phyloP scores from a whole-genome alignment of 2,329 filamentous ascomycete genomes.

The Phaeosphaeria sp. region DNA sequence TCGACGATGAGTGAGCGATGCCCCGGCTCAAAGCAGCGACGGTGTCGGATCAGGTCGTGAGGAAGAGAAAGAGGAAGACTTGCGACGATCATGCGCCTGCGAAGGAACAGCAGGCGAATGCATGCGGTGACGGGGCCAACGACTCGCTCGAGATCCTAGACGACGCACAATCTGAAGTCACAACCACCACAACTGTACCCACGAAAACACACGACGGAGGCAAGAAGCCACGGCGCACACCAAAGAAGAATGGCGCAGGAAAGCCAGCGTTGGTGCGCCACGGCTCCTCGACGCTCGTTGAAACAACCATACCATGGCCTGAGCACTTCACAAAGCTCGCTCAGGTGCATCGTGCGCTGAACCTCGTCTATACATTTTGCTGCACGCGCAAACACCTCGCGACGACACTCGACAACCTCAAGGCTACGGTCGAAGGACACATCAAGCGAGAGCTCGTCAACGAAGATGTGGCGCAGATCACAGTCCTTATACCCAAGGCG shows the following conservation, averaged over 20 bases:
- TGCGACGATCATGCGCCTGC: constrained; percentile 28
- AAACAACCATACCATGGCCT: constrained; percentile 72
- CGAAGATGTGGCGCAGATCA: constrained; percentile 83
- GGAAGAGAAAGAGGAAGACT: constrained; percentile 52
- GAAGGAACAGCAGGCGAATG: constrained; percentile 2
- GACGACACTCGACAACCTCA: constrained; percentile 90
- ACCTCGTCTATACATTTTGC: constrained; percentile 93
- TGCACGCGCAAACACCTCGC: constrained; percentile 89
- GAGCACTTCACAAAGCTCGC: constrained; percentile 74
- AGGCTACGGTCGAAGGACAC: constrained; percentile 81
- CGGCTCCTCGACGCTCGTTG: constrained; percentile 58
- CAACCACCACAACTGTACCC: constrained; percentile 55
- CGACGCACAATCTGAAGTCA: constrained; percentile 7
- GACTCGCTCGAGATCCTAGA: constrained; percentile 3
- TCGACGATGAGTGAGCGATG: constrained; percentile 22
- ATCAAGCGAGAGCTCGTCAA: constrained; percentile 73
- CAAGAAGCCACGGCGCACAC: constrained; percentile 56
- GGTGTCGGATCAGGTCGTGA: constrained; percentile 52
- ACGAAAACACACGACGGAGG: constrained; percentile 66
- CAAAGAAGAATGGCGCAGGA: constrained; percentile 44
- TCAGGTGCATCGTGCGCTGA: constrained; percentile 82
- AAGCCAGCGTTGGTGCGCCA: constrained; percentile 51
- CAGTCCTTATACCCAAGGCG: constrained; percentile 75
- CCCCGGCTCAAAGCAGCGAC: constrained; percentile 50
- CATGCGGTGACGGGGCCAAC: background rate